Evolutionary conservation across 257 asterid species (phyloP).

Genomic region (Nicotiana knightiana): DNA sequence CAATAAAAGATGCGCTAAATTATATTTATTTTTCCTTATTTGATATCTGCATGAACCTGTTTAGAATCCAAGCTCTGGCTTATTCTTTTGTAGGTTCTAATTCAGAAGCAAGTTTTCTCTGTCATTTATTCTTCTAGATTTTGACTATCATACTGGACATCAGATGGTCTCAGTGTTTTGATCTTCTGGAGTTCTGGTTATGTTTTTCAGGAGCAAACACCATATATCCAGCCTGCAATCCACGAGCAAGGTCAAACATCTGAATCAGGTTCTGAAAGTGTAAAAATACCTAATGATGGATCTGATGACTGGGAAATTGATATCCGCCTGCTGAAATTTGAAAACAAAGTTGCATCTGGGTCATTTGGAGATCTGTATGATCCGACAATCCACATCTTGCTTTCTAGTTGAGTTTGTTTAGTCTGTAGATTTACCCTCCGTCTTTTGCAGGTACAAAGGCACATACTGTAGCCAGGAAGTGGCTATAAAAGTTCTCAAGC

Average conservation of each 20-base stretch:
- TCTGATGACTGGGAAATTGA: constrained; percentile 48
- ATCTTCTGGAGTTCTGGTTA: constrained; percentile 2
- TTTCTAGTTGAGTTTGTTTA: not conserved
- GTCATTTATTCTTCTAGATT: not conserved
- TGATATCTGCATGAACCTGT: not conserved
- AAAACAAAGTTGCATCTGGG: constrained; percentile 37
- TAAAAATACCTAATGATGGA: constrained; percentile 40
- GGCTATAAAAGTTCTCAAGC: constrained; percentile 46
- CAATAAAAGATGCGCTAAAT: not conserved
- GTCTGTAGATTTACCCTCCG: not conserved
- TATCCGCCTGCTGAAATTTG: constrained; percentile 29
- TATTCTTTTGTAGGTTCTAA: not conserved
- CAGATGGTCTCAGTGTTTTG: not conserved
- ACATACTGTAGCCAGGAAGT: constrained; percentile 49
- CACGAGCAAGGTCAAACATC: constrained; percentile 12
- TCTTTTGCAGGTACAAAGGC: constrained; percentile 35
- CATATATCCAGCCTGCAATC: constrained; percentile 5
- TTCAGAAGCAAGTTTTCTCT: not conserved
- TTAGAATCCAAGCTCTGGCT: not conserved
- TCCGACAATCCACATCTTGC: not conserved
- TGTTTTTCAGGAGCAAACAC: constrained; percentile 24
- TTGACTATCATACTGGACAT: not conserved
- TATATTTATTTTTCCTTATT: not conserved
- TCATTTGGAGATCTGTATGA: constrained; percentile 43
- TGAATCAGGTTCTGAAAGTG: constrained; percentile 21